phyloP scores from a whole-genome alignment of 192 early-diverging fungal genomes.

The Dissophora ornata region DNA sequence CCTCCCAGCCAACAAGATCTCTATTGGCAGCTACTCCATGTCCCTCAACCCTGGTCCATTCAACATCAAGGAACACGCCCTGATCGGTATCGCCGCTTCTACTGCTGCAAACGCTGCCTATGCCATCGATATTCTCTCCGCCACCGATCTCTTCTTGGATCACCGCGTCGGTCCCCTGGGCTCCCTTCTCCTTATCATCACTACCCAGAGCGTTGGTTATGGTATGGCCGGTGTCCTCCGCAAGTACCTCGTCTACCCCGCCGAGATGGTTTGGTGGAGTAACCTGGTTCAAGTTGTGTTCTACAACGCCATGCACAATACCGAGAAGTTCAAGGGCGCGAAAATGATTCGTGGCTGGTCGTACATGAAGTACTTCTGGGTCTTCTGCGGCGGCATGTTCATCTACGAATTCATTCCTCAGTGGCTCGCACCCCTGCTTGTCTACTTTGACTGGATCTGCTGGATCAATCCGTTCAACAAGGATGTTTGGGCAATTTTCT shows the following conservation, averaged over 20 bases:
- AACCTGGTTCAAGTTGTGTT: too few species aligned
- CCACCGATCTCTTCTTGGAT: slow-evolving; percentile 30
- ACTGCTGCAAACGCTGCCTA: slow-evolving; percentile 61
- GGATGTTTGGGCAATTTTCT: slow-evolving; percentile 48
- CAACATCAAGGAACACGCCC: too few species aligned
- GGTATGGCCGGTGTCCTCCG: slow-evolving; percentile 46
- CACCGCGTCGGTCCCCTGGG: slow-evolving; percentile 15
- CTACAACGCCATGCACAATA: too few species aligned
- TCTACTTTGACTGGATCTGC: slow-evolving; percentile 43
- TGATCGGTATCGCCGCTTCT: slow-evolving; percentile 66
- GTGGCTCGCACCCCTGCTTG: slow-evolving; percentile 28
- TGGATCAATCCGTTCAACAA: slow-evolving; percentile 36
- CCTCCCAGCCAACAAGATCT: slow-evolving; percentile 8
- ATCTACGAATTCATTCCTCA: slow-evolving; percentile 61
- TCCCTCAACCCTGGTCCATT: slow-evolving; percentile 47
- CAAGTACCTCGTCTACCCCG: slow-evolving; percentile 85
- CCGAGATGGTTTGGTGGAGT: too few species aligned
- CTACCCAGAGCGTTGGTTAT: slow-evolving; percentile 42
- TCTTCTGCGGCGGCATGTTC: slow-evolving; percentile 54
- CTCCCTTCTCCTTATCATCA: slow-evolving; percentile 33
- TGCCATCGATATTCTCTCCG: slow-evolving; percentile 47
- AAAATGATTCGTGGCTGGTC: slow-evolving; percentile 19
- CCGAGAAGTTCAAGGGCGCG: slow-evolving; percentile 18
- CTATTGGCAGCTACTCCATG: slow-evolving; percentile 1
- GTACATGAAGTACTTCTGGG: slow-evolving; percentile 53